Percentiles rank a stretch among this genome's conserved stretches.
These are phyloP conservation scores for Heterobasidion irregulare DNA, from an alignment of 1,284 basidiomycete species.

Conservation along the genomic window DNA sequence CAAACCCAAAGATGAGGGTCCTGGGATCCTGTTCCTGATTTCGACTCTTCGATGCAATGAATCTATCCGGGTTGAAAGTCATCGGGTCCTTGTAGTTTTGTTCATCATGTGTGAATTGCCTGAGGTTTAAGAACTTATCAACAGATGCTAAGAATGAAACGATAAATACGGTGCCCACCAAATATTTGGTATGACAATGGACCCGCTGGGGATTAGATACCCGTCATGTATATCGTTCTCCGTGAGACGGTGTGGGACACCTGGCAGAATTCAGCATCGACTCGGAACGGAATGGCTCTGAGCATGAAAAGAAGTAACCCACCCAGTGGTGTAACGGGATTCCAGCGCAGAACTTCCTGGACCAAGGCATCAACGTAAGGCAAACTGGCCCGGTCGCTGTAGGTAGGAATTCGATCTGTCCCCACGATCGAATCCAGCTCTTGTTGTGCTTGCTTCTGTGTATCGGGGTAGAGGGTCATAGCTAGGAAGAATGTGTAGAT, in stretches of 20 bases:
- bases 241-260: not conserved
- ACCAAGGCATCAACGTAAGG: conserved; percentile 14
- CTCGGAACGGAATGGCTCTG: not conserved
- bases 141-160: not conserved
- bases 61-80: conserved; percentile 6
- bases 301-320: not conserved
- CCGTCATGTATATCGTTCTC: conserved; percentile 4
- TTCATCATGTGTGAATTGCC: conserved; percentile 4
- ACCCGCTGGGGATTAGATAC: not conserved
- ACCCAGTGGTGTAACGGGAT: conserved; percentile 7
- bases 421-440: not conserved
- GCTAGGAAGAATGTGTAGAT: not conserved
- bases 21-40: conserved; percentile 1
- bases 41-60: not conserved
- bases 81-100: not conserved
- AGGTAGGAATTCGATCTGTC: not conserved
- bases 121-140: not conserved
- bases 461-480: not conserved
- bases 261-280: not conserved
- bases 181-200: not conserved
- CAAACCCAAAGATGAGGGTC: conserved; percentile 1
- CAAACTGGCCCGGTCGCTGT: not conserved
- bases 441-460: conserved; percentile 4
- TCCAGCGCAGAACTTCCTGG: conserved; percentile 19
- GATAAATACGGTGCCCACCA: not conserved